Evolutionary conservation across 768 basidiomycete genomes (phyloP), one percentile per base, ranked within the genome.

Genomic region (Ramaria sp.): DNA sequence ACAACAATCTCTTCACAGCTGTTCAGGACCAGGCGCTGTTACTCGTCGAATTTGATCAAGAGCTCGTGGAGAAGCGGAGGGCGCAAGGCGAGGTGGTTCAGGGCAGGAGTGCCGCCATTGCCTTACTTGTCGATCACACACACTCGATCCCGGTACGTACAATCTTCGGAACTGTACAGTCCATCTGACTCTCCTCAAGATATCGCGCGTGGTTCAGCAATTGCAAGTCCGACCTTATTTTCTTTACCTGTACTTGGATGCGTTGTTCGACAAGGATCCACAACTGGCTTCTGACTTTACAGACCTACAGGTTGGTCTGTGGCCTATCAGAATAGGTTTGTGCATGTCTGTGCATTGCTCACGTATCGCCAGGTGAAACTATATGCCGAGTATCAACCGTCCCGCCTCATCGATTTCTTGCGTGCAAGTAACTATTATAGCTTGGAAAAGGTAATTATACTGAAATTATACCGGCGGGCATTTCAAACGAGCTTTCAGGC

Each of bases 21-120:
- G 90, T 99, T 1, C 87, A 90, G 65, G 93, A 98, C 64, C 93
- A 96, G 69, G 92, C 89, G 17, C 73, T 96, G 2, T 75, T 92
- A 11, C 81, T 99, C 1, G 86, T 99, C 12, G 91, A 98, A 65
- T 98, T 98, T 60, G 95, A 97, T 63, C 84, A 89, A 57, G 91
- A 95, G 67, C 73, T 94, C 31, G 81, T 82, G 70, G 80, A 81
- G 61, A 80, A 78, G 65, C 66, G 63, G 58, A 74, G 73, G 61
- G 67, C 68, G 57, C 73, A 72, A 6, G 77, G 73, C 0, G 69
- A 71, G 30, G 66, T 70, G 20, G 69, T 73, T 31, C 71, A 70
- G 19, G 55, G 48, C 7, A 72, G 83, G 57, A 89, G 91, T 37
- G 80, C 85, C 38, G 93, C 93, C 0, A 91, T 98, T 59, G 78